phyloP scores from a whole-genome alignment of 192 early-diverging fungal species.

The Umbelopsis isabellina region DNA sequence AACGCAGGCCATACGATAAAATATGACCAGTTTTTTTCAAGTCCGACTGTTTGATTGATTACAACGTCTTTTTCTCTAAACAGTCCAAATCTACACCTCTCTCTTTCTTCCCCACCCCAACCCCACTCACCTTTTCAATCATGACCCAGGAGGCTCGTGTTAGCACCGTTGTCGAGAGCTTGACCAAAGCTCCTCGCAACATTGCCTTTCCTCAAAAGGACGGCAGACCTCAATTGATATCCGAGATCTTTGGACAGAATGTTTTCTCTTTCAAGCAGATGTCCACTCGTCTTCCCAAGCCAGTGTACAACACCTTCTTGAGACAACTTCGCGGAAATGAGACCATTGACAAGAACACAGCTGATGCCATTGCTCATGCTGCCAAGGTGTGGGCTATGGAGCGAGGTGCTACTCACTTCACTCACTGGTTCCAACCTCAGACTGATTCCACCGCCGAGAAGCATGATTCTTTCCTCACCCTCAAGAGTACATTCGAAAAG shows the following conservation, averaged over 20 bases:
- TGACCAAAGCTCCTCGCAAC: slow-evolving; percentile 68
- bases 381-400: slow-evolving; percentile 98
- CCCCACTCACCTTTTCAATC: not conserved
- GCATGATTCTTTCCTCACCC: slow-evolving; percentile 96
- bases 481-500: slow-evolving; percentile 80
- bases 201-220: slow-evolving; percentile 80
- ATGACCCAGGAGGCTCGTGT: slow-evolving; percentile 52
- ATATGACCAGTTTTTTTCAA: slow-evolving; percentile 4
- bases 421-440: slow-evolving; percentile 99
- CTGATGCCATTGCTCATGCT: slow-evolving; percentile 97
- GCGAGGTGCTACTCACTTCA: slow-evolving; percentile 96
- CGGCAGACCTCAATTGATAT: slow-evolving; percentile 77
- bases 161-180: slow-evolving; percentile 48
- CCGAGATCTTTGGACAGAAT: slow-evolving; percentile 91
- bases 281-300: slow-evolving; percentile 90
- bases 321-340: slow-evolving; percentile 92
- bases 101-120: not conserved
- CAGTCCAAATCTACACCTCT: too few species aligned
- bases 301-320: slow-evolving; percentile 87
- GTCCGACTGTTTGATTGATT: slow-evolving; percentile 18
- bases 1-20: not conserved
- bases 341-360: slow-evolving; percentile 88
- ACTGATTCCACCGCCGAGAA: slow-evolving; percentile 98
- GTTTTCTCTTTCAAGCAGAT: slow-evolving; percentile 94
- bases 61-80: too few species aligned